Evolutionary conservation across 768 basidiomycete genomes (phyloP), one percentile per base, ranked within the genome.

Genomic region (Boletus tomentosulus): DNA sequence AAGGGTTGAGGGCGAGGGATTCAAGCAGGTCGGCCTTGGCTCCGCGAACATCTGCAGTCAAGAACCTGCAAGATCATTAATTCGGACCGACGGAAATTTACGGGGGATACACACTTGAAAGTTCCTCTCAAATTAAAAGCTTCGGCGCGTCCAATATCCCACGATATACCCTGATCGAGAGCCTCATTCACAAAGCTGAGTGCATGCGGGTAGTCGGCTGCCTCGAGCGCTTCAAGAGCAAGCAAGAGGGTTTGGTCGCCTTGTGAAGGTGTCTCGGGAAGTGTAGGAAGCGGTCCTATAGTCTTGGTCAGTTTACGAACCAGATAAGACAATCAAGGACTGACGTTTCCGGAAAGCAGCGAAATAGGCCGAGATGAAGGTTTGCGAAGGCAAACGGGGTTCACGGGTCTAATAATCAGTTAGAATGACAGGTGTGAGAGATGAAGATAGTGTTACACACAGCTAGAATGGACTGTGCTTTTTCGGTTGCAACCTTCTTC

Each of bases 351-450:
- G 85, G 87, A 98, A 98, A 9, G 97, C 97, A 55, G 92, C 87
- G 67, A 98, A 93, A 76, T 98, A 99, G 1, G 96, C 90, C 12
- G 88, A 86, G 60, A 97, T 87, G 72, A 99, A 97, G 0, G 92
- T 92, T 59, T 82, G 81, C 13, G 92, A 92, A 6, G 96, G 96
- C 27, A 98, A 75, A 52, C 86, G 82, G 1, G 86, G 86, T 72
- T 89, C 87, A 34, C 94, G 87, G 4, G 76, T 77, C 84, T 55
- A 35, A 19, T 44, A 27, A 38, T 16, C 10, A 13, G 33, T 37
- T 27, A 22, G 15, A 48, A 52, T 3, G 7, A 16, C 2, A 10
- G 6, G 33, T 13, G 35, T 44, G 37, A 46, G 49, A 47, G 42
- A 12, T 3, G 19, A 5, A 27, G 19, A 13, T 44, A 15, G 13